These are phyloP conservation scores for Aspergillus sergii DNA, from an alignment of 2,329 filamentous ascomycete genomes.

Conservation along the genomic window DNA sequence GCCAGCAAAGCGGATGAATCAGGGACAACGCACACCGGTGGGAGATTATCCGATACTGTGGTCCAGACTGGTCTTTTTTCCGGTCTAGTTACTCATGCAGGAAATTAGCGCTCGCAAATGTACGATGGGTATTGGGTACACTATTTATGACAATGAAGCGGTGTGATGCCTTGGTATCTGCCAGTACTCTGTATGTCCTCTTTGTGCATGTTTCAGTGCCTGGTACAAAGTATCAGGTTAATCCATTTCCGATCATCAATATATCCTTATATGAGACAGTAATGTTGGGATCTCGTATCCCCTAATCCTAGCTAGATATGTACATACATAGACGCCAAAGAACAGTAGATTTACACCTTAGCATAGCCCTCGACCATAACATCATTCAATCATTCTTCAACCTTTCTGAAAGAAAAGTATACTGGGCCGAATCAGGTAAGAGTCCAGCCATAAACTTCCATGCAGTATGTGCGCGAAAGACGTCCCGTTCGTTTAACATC, in stretches of 20 bases:
- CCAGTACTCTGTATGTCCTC: neutral
- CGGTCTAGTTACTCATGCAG: neutral
- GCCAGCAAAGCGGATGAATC: constrained; percentile 1
- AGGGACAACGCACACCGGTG: neutral
- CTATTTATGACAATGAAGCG: neutral
- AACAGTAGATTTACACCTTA: constrained; percentile 3
- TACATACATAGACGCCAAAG: neutral
- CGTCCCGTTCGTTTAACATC: neutral
- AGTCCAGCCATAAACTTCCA: neutral
- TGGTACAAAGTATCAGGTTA: no score
- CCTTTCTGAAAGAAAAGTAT: neutral
- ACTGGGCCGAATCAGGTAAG: neutral
- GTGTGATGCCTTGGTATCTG: neutral
- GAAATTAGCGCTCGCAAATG: neutral
- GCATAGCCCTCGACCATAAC: neutral
- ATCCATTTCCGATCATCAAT: neutral
- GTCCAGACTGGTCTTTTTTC: neutral
- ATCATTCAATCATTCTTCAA: constrained; percentile 5
- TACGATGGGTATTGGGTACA: neutral
- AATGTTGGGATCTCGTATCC: neutral
- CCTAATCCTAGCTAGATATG: neutral
- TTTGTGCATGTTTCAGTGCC: neutral
- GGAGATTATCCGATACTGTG: neutral
- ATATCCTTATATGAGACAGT: neutral
- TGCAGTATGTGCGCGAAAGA: neutral